phyloP scores from a whole-genome alignment of 2,329 filamentous ascomycete genomes.

The Pseudocercospora vitis region DNA sequence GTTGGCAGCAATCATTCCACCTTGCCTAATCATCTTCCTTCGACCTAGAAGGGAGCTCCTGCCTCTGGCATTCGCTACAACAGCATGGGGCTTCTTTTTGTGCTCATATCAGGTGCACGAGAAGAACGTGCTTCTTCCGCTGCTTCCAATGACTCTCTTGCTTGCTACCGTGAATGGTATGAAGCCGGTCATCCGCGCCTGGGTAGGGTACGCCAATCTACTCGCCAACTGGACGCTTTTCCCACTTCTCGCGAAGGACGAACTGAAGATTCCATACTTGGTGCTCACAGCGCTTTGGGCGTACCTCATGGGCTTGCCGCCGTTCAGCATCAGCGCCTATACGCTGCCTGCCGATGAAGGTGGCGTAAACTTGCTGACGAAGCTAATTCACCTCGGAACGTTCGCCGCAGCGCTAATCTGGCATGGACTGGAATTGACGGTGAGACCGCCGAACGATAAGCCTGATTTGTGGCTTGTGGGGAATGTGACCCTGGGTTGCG shows the following conservation, averaged over 20 bases:
- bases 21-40: slow-evolving; percentile 76
- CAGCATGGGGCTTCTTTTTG: slow-evolving; percentile 95
- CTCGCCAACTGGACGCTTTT: slow-evolving; percentile 92
- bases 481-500: slow-evolving; percentile 83
- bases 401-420: slow-evolving; percentile 77
- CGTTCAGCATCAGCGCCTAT: slow-evolving; percentile 69
- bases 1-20: slow-evolving; percentile 70
- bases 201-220: slow-evolving; percentile 95
- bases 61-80: slow-evolving; percentile 76
- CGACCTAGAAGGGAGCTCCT: slow-evolving; percentile 75
- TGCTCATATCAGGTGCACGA: slow-evolving; percentile 99
- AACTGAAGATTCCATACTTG: slow-evolving; percentile 78
- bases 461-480: slow-evolving; percentile 93
- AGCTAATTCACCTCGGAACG: slow-evolving; percentile 71
- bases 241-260: slow-evolving; percentile 81
- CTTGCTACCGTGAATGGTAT: slow-evolving; percentile 77
- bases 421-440: slow-evolving; percentile 73
- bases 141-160: slow-evolving; percentile 89
- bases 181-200: slow-evolving; percentile 72
- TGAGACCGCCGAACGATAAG: slow-evolving; percentile 69
- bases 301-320: slow-evolving; percentile 84
- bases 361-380: slow-evolving; percentile 41
- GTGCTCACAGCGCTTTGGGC: slow-evolving; percentile 86
- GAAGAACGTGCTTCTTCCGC: slow-evolving; percentile 89
- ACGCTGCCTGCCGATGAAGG: slow-evolving; percentile 21